Base-by-base conservation (phyloP, 2,329 filamentous ascomycete genomes). In the Ascochyta clinopodiicola region DNA sequence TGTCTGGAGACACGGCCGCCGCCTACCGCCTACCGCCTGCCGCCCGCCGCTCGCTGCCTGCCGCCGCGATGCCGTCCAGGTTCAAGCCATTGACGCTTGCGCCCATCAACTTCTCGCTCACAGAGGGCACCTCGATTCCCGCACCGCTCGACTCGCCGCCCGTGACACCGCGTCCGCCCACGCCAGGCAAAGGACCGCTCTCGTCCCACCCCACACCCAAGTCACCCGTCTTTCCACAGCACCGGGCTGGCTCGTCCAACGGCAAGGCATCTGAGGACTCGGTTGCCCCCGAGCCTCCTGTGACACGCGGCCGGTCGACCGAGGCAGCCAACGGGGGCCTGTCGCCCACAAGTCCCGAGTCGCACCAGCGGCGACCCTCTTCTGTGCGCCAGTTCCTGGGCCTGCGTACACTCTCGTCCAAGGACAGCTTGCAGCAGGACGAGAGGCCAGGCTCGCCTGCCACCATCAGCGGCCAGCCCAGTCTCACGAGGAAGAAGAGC, bases 371-470 rank as follows among this genome's bases (percentile, higher is more conserved):
- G 15, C 74, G 75, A 12, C 75, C 75, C 12, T 70, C 68, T 12
- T 76, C 74, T 8, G 74, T 77, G n/a, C 74, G 75, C 49, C 75
- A 76, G 46, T 77, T 77, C 57, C 66, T 77, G 17, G 73, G 73
- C 36, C 66, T 77, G 34, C 74, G 75, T 52, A 64, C 68, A n/a
- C 61, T 75, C 19, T 70, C 73, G 15, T 75, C 72, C 13, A 68
- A 67, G 27, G 74, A 77, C 59, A 74, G 70, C 56, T 32, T 57
- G 17, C 63, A 75, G 37, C 66, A 66, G 47, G 70, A 70, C 8
- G 73, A 75, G 27, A 64, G 74, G 19, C 74, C 74, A 22, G 69
- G 69, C 9, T 75, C 72, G 32, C 74, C 74, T 24, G 67, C 67
- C 25, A 75, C 72, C 21, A 64, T 75, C 44, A 67, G 62, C 60